These are phyloP conservation scores for Corniculantispora saksenae DNA, from an alignment of 2,329 filamentous ascomycete species.

Conservation along the genomic window DNA sequence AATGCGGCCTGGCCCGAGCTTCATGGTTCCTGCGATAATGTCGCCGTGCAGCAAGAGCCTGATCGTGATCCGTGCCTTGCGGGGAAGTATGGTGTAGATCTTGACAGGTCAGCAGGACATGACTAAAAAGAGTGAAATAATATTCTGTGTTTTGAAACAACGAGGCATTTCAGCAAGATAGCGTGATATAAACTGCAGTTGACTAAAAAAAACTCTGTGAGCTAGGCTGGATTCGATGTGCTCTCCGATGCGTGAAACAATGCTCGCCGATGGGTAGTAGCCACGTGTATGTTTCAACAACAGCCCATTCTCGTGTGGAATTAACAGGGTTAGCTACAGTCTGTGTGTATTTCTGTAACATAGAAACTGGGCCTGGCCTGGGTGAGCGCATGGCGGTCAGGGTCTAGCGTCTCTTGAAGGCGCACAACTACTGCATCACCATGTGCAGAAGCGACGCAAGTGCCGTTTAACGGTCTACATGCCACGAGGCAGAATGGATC, in stretches of 20 bases:
- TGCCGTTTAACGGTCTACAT: not conserved
- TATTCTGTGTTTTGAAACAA: not conserved
- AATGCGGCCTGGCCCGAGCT: slow-evolving; percentile 5
- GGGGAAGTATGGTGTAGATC: slow-evolving; percentile 2
- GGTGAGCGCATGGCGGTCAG: not conserved
- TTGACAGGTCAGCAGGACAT: not conserved
- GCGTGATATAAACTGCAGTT: not conserved
- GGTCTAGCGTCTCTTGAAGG: not conserved
- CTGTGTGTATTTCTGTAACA: not conserved
- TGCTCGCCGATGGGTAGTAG: not conserved
- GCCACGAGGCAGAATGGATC: not conserved
- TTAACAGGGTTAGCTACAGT: not conserved
- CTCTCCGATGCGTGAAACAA: not conserved
- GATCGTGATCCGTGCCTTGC: slow-evolving; percentile 12
- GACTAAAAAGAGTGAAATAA: not conserved
- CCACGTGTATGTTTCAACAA: not conserved
- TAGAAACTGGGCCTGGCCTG: not conserved
- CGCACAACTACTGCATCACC: not conserved
- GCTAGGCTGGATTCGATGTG: not conserved
- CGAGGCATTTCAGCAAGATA: not conserved
- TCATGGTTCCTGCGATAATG: not conserved
- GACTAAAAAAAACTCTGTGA: not conserved
- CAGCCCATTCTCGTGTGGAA: not conserved
- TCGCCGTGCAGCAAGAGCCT: not conserved
- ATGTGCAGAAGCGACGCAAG: not conserved